Evolutionary conservation across 176 grass and related monocot genomes (phyloP), one percentile per base, ranked within the genome.

Genomic region (Juncus inflexus): DNA sequence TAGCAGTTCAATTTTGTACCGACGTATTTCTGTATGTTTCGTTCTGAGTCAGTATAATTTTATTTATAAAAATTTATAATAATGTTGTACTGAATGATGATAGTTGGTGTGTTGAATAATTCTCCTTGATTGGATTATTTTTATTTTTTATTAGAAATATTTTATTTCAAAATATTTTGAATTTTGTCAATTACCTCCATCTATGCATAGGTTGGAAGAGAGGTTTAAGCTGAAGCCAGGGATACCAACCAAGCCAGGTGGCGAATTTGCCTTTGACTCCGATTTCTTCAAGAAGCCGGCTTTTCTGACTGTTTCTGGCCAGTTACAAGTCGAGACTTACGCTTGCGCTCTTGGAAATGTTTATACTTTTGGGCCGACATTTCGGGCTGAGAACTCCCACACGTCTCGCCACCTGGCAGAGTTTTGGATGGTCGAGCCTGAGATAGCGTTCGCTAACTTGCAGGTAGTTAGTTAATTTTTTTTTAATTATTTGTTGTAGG

Each of bases 341-440:
- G 84, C 92, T 13, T 91, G 87, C 72, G 87, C 84, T 67, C 81
- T 96, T 52, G 81, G 92, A 66, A 91, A 69, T 36, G 92, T 96
- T 9, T 91, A 96, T 73, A 96, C 92, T 40, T 96, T 96, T 86
- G 91, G 91, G 28, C 91, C 91, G 50, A 96, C 91, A 55, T 96
- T 96, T 77, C 79, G 87, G 58, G 91, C 91, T 60, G 91, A 96
- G 59, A 85, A 96, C 70, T 90, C 91, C 2, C 91, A 96, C 56
- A 96, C 91, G 0, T 86, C 91, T 40, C 85, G 91, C 2, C 91
- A 96, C 78, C 80, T 96, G 57, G 81, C 87, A 35, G 91, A 96
- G 54, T 96, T 96, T 86, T 96, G 91, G 91, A 96, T 96, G 91
- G 91, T 96, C 80, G 91, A 96, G 74, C 91, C 91, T 37, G 91